phyloP scores from a whole-genome alignment of 495 filamentous ascomycete species.

The Aspergillus heteromorphus region DNA sequence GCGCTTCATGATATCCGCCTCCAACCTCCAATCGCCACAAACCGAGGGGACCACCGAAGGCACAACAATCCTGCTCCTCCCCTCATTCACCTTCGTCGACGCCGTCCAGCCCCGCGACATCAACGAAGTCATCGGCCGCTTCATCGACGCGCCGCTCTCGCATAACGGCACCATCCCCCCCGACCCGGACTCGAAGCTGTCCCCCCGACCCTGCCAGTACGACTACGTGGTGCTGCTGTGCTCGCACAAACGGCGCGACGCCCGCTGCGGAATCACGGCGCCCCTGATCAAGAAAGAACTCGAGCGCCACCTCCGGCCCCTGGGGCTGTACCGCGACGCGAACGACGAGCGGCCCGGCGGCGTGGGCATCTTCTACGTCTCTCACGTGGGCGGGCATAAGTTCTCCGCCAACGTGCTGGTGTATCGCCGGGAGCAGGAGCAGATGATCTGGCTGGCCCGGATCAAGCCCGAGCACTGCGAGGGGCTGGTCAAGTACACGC shows the following conservation, averaged over 20 bases:
- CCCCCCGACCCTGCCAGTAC: slow-evolving; percentile 67
- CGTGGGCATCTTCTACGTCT: slow-evolving; percentile 89
- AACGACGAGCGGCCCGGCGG: slow-evolving; percentile 82
- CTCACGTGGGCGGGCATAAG: slow-evolving; percentile 92
- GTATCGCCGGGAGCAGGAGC: slow-evolving; percentile 65
- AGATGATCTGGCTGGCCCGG: slow-evolving; percentile 92
- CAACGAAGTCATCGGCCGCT: slow-evolving; percentile 58
- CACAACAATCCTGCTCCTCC: slow-evolving; percentile 78
- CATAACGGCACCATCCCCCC: slow-evolving; percentile 26
- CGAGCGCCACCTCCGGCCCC: slow-evolving; percentile 77
- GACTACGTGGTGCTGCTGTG: slow-evolving; percentile 86
- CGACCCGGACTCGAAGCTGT: slow-evolving; percentile 17
- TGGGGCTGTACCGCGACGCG: slow-evolving; percentile 80
- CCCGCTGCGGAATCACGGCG: slow-evolving; percentile 87
- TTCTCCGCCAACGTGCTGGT: slow-evolving; percentile 88
- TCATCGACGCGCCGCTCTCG: slow-evolving; percentile 62
- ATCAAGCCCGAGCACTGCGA: slow-evolving; percentile 88
- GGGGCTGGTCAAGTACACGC: slow-evolving; percentile 81
- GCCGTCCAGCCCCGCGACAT: slow-evolving; percentile 67
- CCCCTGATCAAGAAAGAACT: slow-evolving; percentile 81
- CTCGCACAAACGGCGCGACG: slow-evolving; percentile 85
- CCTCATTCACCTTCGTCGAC: slow-evolving; percentile 78
- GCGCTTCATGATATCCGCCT: slow-evolving; percentile 87
- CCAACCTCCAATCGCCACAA: slow-evolving; percentile 69
- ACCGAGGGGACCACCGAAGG: slow-evolving; percentile 44